Evolutionary conservation across 2,329 filamentous ascomycete genomes (phyloP).

Genomic region (Hirsutella minnesotensis): DNA sequence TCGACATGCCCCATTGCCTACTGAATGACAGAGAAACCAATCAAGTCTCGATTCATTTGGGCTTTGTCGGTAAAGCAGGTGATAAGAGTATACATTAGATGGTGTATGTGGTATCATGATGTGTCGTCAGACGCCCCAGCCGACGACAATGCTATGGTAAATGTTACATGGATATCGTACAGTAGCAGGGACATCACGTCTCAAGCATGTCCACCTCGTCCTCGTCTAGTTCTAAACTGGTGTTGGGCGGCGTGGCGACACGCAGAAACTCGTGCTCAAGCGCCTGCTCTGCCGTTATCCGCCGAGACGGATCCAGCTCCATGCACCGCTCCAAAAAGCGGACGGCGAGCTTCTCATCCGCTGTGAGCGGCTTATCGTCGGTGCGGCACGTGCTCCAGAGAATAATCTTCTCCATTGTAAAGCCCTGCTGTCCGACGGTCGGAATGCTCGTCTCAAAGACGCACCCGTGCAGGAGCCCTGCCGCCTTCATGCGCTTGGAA

Average conservation of each 20-base stretch:
- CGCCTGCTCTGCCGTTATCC: slow-evolving; percentile 66
- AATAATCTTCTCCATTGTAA: slow-evolving; percentile 84
- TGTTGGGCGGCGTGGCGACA: slow-evolving; percentile 10
- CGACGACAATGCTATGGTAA: background rate
- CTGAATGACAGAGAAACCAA: too few relatives aligned
- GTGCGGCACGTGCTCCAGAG: slow-evolving; percentile 84
- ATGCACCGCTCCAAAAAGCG: slow-evolving; percentile 61
- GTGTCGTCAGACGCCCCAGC: background rate
- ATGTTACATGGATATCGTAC: background rate
- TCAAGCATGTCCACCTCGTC: slow-evolving; percentile 43
- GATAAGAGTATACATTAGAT: background rate
- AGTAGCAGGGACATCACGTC: slow-evolving; percentile 10
- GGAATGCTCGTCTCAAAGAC: slow-evolving; percentile 89
- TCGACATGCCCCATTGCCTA: too few relatives aligned
- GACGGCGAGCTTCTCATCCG: slow-evolving; percentile 62
- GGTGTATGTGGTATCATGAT: background rate
- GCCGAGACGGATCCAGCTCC: slow-evolving; percentile 61
- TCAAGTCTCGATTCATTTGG: too few relatives aligned
- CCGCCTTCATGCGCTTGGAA: slow-evolving; percentile 67
- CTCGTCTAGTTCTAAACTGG: slow-evolving; percentile 21
- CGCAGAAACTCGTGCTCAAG: slow-evolving; percentile 59
- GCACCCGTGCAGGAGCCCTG: slow-evolving; percentile 75
- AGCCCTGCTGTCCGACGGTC: slow-evolving; percentile 75
- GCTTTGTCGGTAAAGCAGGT: too few relatives aligned
- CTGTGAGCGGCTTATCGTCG: slow-evolving; percentile 42